A percentile compares a stretch with the other conserved stretches of the same genome.
phyloP scores from a whole-genome alignment of 345 rosid species.

The Isatis tinctoria region DNA sequence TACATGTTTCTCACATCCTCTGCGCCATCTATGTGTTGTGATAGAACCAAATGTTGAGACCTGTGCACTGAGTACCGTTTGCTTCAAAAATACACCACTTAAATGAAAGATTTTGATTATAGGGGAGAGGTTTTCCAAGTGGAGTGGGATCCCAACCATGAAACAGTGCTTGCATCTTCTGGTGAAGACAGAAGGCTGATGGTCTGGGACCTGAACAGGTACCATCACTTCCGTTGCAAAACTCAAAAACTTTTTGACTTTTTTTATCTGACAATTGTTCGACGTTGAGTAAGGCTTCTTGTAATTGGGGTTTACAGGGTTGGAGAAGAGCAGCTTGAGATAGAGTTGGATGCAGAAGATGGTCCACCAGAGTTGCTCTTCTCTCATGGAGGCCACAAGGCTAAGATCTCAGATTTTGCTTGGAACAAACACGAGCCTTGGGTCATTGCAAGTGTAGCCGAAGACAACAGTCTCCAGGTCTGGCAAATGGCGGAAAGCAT shows the following conservation, averaged over 20 bases:
- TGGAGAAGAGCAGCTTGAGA: constrained; percentile 81
- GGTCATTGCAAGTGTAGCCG: constrained; percentile 80
- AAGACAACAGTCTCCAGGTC: constrained; percentile 71
- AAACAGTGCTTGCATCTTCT: constrained; percentile 85
- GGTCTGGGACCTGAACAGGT: constrained; percentile 97
- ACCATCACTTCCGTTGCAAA: neutral
- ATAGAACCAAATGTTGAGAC: neutral
- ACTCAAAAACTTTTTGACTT: neutral
- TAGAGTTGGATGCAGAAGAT: constrained; percentile 76
- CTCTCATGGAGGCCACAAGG: constrained; percentile 87
- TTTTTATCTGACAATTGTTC: neutral
- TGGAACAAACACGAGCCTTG: constrained; percentile 75
- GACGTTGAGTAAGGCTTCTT: neutral
- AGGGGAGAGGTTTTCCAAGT: constrained; percentile 83
- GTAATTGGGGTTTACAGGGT: constrained; percentile 40
- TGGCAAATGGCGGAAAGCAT: constrained; percentile 86
- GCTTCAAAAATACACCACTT: neutral
- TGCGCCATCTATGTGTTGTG: neutral
- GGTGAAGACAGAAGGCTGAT: constrained; percentile 89
- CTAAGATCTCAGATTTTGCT: constrained; percentile 75
- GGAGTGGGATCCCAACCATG: constrained; percentile 98
- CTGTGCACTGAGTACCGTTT: neutral
- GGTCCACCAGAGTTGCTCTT: constrained; percentile 93
- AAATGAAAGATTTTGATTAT: neutral
- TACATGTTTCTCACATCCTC: neutral